Evolutionary conservation across 192 early-diverging fungal species (phyloP), one percentile per base, ranked within the genome.

Genomic region (Mortierella hygrophila): DNA sequence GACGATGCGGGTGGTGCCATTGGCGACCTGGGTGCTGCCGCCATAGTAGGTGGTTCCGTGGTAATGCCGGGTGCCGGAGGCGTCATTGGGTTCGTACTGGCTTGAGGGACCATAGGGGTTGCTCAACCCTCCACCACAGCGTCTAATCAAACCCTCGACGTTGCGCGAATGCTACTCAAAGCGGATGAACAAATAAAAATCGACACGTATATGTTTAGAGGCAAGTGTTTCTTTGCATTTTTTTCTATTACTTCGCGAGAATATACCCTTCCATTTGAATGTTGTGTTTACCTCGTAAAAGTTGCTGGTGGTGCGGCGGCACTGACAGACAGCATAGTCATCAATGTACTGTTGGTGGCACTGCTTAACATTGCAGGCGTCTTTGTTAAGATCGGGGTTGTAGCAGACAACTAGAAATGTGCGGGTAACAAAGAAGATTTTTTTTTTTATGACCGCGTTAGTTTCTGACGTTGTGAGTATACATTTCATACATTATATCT

Each of bases 321-420:
- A 85, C 38, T 76, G 82, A 29, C 82, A 79, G 8, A 77, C 70
- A 26, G 82, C 60, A 72, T 79, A 85, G 55, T 79, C 40, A 69
- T 79, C 73, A 29, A 85, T 72, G 55, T 85, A 79, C 29, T 74
- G 37, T 37, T 79, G 82, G 42, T 73, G 65, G 71, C 82, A 76
- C 74, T 84, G 77, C 74, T 79, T 84, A 9, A 42, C 72, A 29
- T 79, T 84, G 35, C 82, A 85, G 7, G 57, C 54, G 41, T 85
- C 68, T 11, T 32, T 41, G 42, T 79, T 79, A 55, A 75, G 8
- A 8, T 71, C 35, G 21, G 74, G 77, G 71, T 85, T 65, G 74
- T 75, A 54, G 78, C 82, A 85, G 4, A 79, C 74, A 77, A 85
- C 77, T 79, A 7, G 11, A 46, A 46, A n/a, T n/a, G 2, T 7